Evolutionary conservation across 345 rosid species (phyloP), one percentile per base, ranked within the genome.

Genomic region (Gossypium raimondii): DNA sequence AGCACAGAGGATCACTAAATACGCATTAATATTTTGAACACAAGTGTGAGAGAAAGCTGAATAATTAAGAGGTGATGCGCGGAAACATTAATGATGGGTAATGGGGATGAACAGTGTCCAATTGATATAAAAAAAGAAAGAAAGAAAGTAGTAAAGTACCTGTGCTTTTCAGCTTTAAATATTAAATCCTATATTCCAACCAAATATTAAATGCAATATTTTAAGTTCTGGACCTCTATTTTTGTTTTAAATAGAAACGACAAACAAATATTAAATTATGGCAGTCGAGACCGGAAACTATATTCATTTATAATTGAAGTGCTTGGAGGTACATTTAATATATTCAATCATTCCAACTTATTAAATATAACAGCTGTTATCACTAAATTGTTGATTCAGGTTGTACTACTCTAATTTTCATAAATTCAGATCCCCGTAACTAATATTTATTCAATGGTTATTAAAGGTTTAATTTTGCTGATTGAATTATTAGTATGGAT

Each of bases 401-500:
- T 34, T 34, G 38, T 34, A 34, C 7, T 34, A 4, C 1, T 34
- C 6, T 34, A 34, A 0, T 34, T 34, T 34, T 34, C 41, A 34
- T 34, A 4, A 34, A 34, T 34, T 29, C 38, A 29, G 38, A 29
- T 29, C 38, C 38, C 38, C 38, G 4, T 3, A 3, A 29, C 0
- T 29, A 3, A 29, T 29, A 29, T 29, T 29, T 29, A 29, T 29
- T 29, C 34, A 3, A 3, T 3, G 3, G 0, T 0, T 27, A 27
- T 0, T 27, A 4, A 29, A 29, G 0, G 1, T 34, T 34, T 34
- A 5, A 34, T 34, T 34, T 34, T 34, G 5, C 1, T 0, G 0
- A 5, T 4, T 34, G 1, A 4, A 0, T 34, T 34, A 5, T 34
- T 34, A 1, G 1, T 0, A 34, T 34, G 7, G 0, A 5, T 34